Base-by-base conservation (phyloP, 2,329 filamentous ascomycete genomes). In the Cordyceps cicadae region DNA sequence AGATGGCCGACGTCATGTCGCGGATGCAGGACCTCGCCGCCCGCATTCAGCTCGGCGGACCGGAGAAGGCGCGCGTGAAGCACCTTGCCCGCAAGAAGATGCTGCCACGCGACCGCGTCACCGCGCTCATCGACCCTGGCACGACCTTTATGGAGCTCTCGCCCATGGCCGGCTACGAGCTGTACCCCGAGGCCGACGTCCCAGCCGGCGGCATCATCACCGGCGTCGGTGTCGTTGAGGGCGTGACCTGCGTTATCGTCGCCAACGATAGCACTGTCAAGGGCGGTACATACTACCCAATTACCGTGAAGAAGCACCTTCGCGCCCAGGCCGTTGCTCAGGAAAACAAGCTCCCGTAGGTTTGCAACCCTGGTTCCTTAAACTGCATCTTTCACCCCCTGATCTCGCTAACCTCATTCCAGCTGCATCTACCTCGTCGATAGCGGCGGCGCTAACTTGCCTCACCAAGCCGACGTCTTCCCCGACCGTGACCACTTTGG, bases 181-280 rank as follows among this genome's bases (percentile, higher is more conserved):
- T 97, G 56, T 97, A 97, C 70, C 84, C 87, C 0, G 90, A 88
- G 61, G 92, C 93, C 62, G 90, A 96, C 17, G 88, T 97, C 1
- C 90, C 93, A 0, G 88, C 90, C 0, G 94, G 88, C 29, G 93
- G 92, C 7, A 94, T 99, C 66, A 91, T 99, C 62, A 95, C 94
- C 0, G 94, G 93, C 1, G 85, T 97, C 57, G 93, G 93, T 3
- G 88, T 89, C 2, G 89, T 99, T 29, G 89, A 94, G 71, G 93
- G 93, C 15, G 91, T 96, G 29, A 88, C 87, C 46, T 97, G 93
- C 73, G 88, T 97, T 77, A 89, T 97, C 67, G 89, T 97, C 54
- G 92, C 92, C 62, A 97, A 97, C 72, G 93, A 97, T 72, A 95
- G 90, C 77, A 97, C 93, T 19, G 93, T 97, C 70, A 99, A 97